These are phyloP conservation scores for Gastrolobium villosum DNA, from an alignment of 306 rosid genomes.

Conservation along the genomic window DNA sequence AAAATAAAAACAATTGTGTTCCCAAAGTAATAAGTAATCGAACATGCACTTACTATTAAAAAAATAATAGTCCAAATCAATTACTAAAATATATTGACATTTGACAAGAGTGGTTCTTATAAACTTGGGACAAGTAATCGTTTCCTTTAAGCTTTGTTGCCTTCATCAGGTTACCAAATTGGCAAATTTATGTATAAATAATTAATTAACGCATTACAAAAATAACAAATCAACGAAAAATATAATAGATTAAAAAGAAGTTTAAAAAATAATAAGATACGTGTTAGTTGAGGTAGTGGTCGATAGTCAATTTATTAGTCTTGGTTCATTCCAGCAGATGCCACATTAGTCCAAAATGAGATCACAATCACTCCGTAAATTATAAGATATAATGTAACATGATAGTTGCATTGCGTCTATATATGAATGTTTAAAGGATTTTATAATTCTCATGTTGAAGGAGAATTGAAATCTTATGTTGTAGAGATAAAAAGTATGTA, in stretches of 20 bases:
- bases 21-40: no score
- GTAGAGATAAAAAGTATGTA: no score
- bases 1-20: no score
- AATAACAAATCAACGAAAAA: background rate
- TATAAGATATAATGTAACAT: background rate
- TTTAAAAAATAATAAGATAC: background rate
- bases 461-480: no score
- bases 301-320: background rate
- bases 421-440: no score
- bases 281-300: background rate
- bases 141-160: background rate
- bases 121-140: background rate
- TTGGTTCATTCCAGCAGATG: background rate
- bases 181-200: background rate
- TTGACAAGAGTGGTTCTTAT: background rate
- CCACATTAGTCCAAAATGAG: background rate
- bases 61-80: background rate
- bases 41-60: no score
- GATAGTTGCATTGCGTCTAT: no score
- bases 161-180: background rate
- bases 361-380: background rate
- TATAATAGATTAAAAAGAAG: background rate
- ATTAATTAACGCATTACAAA: conserved; percentile 4
- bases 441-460: no score
- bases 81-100: background rate